phyloP scores from a whole-genome alignment of 2,329 filamentous ascomycete genomes.

The Xylaria sp. region DNA sequence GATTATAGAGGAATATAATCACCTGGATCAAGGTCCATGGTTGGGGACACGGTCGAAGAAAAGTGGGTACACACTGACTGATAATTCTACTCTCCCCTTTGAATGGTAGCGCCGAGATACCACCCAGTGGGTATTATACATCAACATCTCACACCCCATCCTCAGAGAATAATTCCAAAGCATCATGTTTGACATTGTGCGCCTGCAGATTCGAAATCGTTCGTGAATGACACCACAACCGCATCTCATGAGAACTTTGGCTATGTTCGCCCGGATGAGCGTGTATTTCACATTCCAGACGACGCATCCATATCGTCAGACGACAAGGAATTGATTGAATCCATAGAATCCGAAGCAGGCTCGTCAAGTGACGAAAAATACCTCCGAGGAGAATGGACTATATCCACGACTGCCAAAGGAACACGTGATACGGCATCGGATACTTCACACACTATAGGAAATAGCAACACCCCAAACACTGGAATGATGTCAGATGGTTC shows the following conservation, averaged over 20 bases:
- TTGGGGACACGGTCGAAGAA: too few relatives aligned
- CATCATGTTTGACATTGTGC: background rate
- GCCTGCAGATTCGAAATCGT: background rate
- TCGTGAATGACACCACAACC: background rate
- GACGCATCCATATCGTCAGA: background rate
- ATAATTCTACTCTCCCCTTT: background rate
- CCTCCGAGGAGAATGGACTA: too few relatives aligned
- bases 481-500: background rate
- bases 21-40: too few relatives aligned
- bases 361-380: too few relatives aligned
- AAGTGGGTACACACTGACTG: background rate
- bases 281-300: background rate
- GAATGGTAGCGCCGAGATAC: background rate
- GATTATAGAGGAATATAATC: background rate
- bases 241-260: background rate
- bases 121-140: background rate
- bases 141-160: background rate
- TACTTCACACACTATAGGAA: background rate
- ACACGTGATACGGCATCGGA: background rate
- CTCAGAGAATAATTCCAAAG: background rate
- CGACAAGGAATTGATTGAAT: background rate
- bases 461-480: background rate
- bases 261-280: background rate
- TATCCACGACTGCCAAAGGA: too few relatives aligned
- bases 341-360: too few relatives aligned